Conservation (phyloP, 2,329 filamentous ascomycete species). For the Paraphaeosphaeria minitans region DNA sequence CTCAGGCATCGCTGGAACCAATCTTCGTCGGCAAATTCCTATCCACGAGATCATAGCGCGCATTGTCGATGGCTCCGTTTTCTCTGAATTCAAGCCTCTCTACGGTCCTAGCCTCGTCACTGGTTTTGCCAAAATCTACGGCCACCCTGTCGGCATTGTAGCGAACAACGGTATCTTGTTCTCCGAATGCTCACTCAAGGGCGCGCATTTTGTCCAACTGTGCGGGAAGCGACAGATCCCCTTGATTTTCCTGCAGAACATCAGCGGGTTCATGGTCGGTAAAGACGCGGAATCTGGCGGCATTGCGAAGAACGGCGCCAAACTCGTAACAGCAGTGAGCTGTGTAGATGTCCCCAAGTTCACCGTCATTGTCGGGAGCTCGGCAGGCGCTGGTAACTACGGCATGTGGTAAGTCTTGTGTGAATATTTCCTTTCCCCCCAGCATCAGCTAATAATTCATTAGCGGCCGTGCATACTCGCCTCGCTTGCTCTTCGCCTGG, state of each 20-base stretch:
- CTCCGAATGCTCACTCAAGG: slow-evolving; percentile 86
- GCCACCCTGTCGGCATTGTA: slow-evolving; percentile 87
- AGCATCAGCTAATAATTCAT: not conserved
- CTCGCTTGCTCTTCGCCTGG: slow-evolving; percentile 94
- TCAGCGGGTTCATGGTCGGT: slow-evolving; percentile 98
- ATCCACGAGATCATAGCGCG: slow-evolving; percentile 91
- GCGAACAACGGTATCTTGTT: slow-evolving; percentile 97
- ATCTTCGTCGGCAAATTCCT: slow-evolving; percentile 82
- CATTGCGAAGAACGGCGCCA: slow-evolving; percentile 97
- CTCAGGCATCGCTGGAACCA: slow-evolving; percentile 85
- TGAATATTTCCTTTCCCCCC: slow-evolving; percentile 3
- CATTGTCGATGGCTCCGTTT: slow-evolving; percentile 87
- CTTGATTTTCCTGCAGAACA: slow-evolving; percentile 93
- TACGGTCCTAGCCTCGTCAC: slow-evolving; percentile 91
- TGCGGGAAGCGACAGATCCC: slow-evolving; percentile 90
- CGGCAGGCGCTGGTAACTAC: slow-evolving; percentile 94
- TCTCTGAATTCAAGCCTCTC: slow-evolving; percentile 91
- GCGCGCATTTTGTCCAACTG: slow-evolving; percentile 95
- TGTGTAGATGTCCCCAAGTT: slow-evolving; percentile 96
- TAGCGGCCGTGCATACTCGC: slow-evolving; percentile 87
- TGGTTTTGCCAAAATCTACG: slow-evolving; percentile 85
- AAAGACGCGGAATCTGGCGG: slow-evolving; percentile 89
- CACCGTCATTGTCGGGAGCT: slow-evolving; percentile 92
- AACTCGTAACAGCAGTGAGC: slow-evolving; percentile 92
- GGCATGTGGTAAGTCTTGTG: slow-evolving; percentile 77